These are phyloP conservation scores for Microsporum ferrugineum DNA, from an alignment of 2,329 filamentous ascomycete species.

Conservation along the genomic window DNA sequence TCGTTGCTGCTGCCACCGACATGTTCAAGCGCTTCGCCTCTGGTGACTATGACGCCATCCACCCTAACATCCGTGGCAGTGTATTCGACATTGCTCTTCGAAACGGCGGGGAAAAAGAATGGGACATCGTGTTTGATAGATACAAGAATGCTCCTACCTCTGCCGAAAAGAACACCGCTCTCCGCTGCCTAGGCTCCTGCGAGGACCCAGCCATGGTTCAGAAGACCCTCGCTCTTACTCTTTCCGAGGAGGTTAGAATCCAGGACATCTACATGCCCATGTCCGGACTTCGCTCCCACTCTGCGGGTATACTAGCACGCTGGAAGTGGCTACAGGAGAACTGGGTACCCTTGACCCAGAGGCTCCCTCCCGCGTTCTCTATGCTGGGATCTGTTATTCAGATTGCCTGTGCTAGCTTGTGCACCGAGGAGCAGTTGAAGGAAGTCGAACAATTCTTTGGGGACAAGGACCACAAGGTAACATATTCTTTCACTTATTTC, in stretches of 20 bases:
- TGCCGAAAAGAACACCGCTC: slow-evolving; percentile 83
- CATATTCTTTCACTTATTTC: slow-evolving; percentile 8
- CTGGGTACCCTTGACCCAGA: slow-evolving; percentile 73
- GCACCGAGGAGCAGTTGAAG: slow-evolving; percentile 60
- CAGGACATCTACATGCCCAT: slow-evolving; percentile 91
- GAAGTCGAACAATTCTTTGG: slow-evolving; percentile 72
- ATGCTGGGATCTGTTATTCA: slow-evolving; percentile 78
- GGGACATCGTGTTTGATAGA: slow-evolving; percentile 62
- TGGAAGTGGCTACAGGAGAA: slow-evolving; percentile 77
- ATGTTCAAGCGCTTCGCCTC: slow-evolving; percentile 79
- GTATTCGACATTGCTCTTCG: slow-evolving; percentile 78
- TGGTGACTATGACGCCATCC: slow-evolving; percentile 70
- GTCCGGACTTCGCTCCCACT: slow-evolving; percentile 62
- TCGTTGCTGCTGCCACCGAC: slow-evolving; percentile 70
- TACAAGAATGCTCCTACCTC: slow-evolving; percentile 64
- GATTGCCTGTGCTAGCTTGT: slow-evolving; percentile 72
- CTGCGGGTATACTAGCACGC: slow-evolving; percentile 65
- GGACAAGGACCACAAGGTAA: slow-evolving; percentile 63
- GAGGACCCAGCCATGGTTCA: slow-evolving; percentile 69
- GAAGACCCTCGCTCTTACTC: slow-evolving; percentile 62
- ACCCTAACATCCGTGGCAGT: slow-evolving; percentile 79
- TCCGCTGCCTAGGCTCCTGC: slow-evolving; percentile 70
- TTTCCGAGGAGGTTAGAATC: slow-evolving; percentile 74
- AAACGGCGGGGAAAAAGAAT: slow-evolving; percentile 78
- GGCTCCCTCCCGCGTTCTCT: slow-evolving; percentile 71